Percentiles rank a stretch among this genome's conserved stretches.
Conservation (phyloP, 1,284 basidiomycete species). For the Athelia psychrophila region DNA sequence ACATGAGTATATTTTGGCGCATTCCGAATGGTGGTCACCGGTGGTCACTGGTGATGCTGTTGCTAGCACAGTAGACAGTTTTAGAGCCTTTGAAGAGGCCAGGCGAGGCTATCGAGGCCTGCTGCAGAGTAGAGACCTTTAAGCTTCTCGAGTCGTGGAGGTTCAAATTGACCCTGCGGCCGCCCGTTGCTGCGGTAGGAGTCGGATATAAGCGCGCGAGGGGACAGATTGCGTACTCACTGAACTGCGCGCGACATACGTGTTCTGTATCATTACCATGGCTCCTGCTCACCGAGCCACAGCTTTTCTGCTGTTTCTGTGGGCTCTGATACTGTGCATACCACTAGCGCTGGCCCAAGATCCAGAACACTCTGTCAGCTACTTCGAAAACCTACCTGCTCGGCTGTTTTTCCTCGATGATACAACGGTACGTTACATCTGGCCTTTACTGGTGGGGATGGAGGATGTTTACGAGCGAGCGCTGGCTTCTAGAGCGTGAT, state of each 20-base stretch:
- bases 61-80: no score
- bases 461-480: not conserved
- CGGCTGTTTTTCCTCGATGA: conserved; percentile 93
- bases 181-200: no score
- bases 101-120: no score
- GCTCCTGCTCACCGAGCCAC: not conserved
- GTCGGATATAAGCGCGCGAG: no score
- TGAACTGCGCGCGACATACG: not conserved
- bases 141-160: no score
- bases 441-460: not conserved
- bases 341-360: conserved; percentile 31
- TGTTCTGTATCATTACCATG: not conserved
- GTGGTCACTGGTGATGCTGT: no score
- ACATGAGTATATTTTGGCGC: no score
- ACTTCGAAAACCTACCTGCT: conserved; percentile 76
- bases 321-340: not conserved
- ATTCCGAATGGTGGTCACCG: no score
- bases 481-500: conserved; percentile 71
- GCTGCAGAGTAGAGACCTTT: no score
- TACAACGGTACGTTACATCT: conserved; percentile 56
- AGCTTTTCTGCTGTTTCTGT: not conserved
- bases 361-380: conserved; percentile 39
- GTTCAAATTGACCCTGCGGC: no score
- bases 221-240: no score
- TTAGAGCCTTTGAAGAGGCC: no score